phyloP scores from a whole-genome alignment of 2,329 filamentous ascomycete species.

The Pseudogymnoascus sp. region DNA sequence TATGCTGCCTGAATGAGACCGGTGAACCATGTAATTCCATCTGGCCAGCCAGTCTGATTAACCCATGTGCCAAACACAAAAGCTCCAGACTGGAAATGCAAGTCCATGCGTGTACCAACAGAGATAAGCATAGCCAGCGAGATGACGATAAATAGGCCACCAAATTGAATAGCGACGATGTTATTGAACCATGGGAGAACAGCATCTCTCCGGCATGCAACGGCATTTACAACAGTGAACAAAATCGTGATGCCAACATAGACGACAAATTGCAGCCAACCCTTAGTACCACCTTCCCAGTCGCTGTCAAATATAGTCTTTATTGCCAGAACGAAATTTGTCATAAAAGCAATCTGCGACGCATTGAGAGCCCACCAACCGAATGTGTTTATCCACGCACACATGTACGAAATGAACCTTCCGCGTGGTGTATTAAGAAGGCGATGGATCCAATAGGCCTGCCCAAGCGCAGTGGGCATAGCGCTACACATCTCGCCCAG shows the following conservation, averaged over 20 bases:
- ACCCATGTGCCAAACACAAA: slow-evolving; percentile 50
- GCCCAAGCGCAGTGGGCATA: slow-evolving; percentile 55
- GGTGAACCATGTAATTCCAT: slow-evolving; percentile 52
- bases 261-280: slow-evolving; percentile 50
- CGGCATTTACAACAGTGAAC: slow-evolving; percentile 45
- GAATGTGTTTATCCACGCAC: slow-evolving; percentile 55
- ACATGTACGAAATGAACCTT: slow-evolving; percentile 48
- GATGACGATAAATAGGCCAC: slow-evolving; percentile 45
- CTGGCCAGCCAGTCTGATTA: slow-evolving; percentile 45
- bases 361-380: slow-evolving; percentile 53
- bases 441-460: slow-evolving; percentile 50
- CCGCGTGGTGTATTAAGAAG: slow-evolving; percentile 36
- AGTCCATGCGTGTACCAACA: slow-evolving; percentile 39
- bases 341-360: slow-evolving; percentile 52
- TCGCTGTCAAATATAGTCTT: slow-evolving; percentile 45
- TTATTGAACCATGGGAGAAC: slow-evolving; percentile 49
- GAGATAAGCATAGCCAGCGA: slow-evolving; percentile 45
- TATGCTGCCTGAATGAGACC: slow-evolving; percentile 52
- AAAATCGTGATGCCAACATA: slow-evolving; percentile 44
- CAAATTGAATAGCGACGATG: slow-evolving; percentile 48
- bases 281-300: slow-evolving; percentile 39
- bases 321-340: slow-evolving; percentile 50
- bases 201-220: slow-evolving; percentile 44
- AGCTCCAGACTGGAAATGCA: slow-evolving; percentile 41
- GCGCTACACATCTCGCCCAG: slow-evolving; percentile 50